Base-by-base conservation (phyloP, 306 rosid species). In the Rosa lucieae region DNA sequence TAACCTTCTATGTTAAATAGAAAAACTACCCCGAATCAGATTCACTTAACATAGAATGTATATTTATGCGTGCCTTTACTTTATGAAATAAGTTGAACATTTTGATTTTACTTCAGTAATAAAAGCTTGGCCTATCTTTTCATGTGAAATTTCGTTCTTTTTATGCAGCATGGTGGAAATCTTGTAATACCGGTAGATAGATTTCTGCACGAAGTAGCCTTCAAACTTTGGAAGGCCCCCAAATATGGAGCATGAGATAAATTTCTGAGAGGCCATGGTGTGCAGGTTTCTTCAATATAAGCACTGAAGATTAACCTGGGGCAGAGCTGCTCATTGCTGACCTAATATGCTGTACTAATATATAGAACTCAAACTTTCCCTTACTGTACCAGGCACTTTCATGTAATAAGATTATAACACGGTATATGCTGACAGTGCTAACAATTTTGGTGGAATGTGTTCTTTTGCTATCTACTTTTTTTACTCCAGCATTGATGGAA, bases 191-290 rank as follows among this genome's bases (percentile, higher is more conserved):
- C 98, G 0, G 98, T 96, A 63, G 98, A 96, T 85, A 86, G 99
- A 79, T 91, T 96, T 89, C 82, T 96, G 84, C 96, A 96, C 23
- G 98, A 93, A 84, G 86, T 93, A 52, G 98, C 99, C 76, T 95
- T 95, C 86, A 95, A 93, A 90, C 90, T 95, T 21, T 95, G 99
- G 97, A 95, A 93, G 86, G 97, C 97, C 78, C 98, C 99, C 66
- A 93, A 95, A 77, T 95, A 95, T 75, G 99, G 98, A 85, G 99
- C 99, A 44, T 95, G 82, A 92, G 68, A 40, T 77, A 13, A 21
- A 17, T 35, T 10, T 39, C 61, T 39, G 44, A 37, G 3, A 42
- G 48, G 20, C 44, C 51, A 32, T 53, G 12, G 52, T 73, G 68
- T n/a, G 14, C 48, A 6, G 13, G 21, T 11, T 72, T 49, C 21